Percentiles rank a stretch among this genome's conserved stretches.
Evolutionary conservation across 441 rosid species (phyloP).

Genomic region (Erysimum cheiri): DNA sequence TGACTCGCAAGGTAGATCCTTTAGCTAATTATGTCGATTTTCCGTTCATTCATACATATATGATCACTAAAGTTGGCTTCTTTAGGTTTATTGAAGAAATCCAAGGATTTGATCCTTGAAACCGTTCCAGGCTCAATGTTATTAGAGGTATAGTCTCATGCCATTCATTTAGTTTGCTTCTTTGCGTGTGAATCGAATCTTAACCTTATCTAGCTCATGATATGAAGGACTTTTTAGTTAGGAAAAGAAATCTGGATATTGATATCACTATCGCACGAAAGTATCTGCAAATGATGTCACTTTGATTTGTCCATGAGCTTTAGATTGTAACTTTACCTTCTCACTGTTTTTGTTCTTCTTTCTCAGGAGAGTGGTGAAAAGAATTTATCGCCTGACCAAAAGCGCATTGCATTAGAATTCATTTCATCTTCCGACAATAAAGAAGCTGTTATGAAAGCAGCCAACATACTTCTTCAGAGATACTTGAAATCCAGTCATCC

Average conservation of each 20-base stretch:
- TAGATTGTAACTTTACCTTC: conserved; percentile 3
- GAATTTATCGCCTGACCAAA: conserved; percentile 36
- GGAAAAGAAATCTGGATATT: neutral
- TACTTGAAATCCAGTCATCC: conserved; percentile 49
- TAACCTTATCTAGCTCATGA: conserved; percentile 16
- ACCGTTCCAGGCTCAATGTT: conserved; percentile 54
- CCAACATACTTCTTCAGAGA: conserved; percentile 66
- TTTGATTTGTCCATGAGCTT: neutral
- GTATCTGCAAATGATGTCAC: conserved; percentile 12
- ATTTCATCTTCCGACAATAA: conserved; percentile 78
- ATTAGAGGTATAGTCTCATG: conserved; percentile 20
- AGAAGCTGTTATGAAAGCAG: conserved; percentile 85
- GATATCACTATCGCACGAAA: neutral
- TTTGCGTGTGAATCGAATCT: neutral
- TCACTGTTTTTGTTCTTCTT: conserved; percentile 21
- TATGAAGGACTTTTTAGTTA: conserved; percentile 5
- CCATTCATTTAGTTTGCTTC: conserved; percentile 15
- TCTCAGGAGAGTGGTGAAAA: conserved; percentile 55
- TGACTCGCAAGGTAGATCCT: conserved; percentile 68
- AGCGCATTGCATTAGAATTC: conserved; percentile 63
- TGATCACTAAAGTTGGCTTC: conserved; percentile 30
- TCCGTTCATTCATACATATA: neutral
- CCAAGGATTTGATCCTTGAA: conserved; percentile 62
- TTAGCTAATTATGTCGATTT: neutral
- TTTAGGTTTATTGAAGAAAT: conserved; percentile 80